Evolutionary conservation across 2,329 filamentous ascomycete species (phyloP).

Genomic region (Cercospora janseana): DNA sequence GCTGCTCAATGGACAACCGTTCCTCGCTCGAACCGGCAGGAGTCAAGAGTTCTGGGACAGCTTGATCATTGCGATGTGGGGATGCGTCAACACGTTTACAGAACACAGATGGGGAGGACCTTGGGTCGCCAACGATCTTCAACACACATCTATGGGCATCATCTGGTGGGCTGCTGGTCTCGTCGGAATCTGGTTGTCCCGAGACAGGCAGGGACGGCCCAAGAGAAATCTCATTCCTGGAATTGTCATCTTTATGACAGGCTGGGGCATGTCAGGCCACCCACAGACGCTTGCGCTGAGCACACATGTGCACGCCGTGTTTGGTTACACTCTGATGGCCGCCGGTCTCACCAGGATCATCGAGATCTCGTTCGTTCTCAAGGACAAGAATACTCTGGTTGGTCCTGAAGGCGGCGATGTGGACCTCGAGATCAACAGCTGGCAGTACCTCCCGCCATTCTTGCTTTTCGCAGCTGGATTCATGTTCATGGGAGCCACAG

Average conservation of each 20-base stretch:
- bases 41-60: conserved; percentile 98
- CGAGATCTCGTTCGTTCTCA: conserved; percentile 84
- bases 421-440: conserved; percentile 52
- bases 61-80: conserved; percentile 86
- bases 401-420: conserved; percentile 33
- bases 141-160: conserved; percentile 99
- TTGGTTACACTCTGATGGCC: conserved; percentile 93
- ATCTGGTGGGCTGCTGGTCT: conserved; percentile 97
- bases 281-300: conserved; percentile 81
- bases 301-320: conserved; percentile 81
- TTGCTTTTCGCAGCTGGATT: conserved; percentile 89
- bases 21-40: conserved; percentile 76
- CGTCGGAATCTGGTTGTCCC: conserved; percentile 87
- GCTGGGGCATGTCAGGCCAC: conserved; percentile 93
- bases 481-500: conserved; percentile 95
- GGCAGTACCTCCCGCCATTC: conserved; percentile 40
- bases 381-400: conserved; percentile 57
- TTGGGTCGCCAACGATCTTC: conserved; percentile 92
- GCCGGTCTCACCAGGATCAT: conserved; percentile 81
- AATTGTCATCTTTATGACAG: conserved; percentile 86
- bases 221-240: conserved; percentile 91
- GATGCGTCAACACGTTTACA: conserved; percentile 96
- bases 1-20: conserved; percentile 82
- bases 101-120: conserved; percentile 88
- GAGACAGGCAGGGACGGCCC: conserved; percentile 75